Evolutionary conservation across 1,284 basidiomycete species (phyloP), one percentile per base, ranked within the genome.

Genomic region (Heterobasidion annosum): DNA sequence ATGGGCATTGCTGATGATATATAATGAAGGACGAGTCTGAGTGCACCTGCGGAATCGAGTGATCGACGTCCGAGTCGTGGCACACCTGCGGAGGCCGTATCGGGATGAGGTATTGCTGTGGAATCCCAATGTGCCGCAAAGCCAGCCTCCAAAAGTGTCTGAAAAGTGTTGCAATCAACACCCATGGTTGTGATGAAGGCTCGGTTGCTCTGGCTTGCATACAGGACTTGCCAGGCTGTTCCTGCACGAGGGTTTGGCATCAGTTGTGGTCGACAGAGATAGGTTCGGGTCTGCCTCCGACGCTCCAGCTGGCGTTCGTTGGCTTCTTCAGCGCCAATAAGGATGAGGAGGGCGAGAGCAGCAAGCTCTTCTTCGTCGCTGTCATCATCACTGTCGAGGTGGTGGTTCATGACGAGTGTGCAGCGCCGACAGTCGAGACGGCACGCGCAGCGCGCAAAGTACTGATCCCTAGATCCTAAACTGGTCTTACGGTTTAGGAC

Each of bases 101-200:
- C 25, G 25, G 25, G 25, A 25, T 3, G 25, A 25, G 25, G 25
- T 25, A 25, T 25, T 25, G 25, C 25, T 3, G 25, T 25, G 25
- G 25, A 25, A 25, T 25, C 25, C 25, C 25, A 25, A 25, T 25
- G 25, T 25, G 25, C 25, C 25, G 2, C 25, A 25, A 25, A 25
- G 25, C 25, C 25, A 25, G 25, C 25, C 25, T 25, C 25, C 25
- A 25, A 3, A 25, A 25, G 25, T 25, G 25, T 25, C 25, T 25
- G 25, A 25, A 25, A 25, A 2, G 55, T 80, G 76, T 0, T 78
- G 65, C 0, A 69, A 66, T 77, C 67, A 48, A 78, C 58, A 0
- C 75, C 73, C 74, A 78, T 77, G 0, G 72, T 76, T 0, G 73
- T 76, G 46, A 78, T 75, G 56, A 68, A 78, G 6, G 73, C 76